Base-by-base conservation (phyloP, 257 asterid genomes). In the Nicotiana otophora region DNA sequence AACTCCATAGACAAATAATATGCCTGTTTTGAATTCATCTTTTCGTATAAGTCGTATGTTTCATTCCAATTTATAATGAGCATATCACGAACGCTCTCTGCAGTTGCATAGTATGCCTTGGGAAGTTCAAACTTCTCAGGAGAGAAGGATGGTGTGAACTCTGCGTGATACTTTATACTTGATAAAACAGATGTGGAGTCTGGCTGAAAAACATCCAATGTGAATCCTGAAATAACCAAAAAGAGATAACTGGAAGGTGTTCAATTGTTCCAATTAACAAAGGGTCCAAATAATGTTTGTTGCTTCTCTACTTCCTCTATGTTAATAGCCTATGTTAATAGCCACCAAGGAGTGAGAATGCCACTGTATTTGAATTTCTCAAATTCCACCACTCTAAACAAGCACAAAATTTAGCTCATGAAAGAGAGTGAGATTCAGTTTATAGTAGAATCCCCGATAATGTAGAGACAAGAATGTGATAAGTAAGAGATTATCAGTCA, bases 1-100 rank as follows among this genome's bases (percentile, higher is more conserved):
- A 94, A 94, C 74, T 92, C 98, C 96, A 94, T 94, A 1, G 98
- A 94, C 83, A 94, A 88, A 81, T 94, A 94, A 86, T 94, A 94
- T 30, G 98, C 96, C 87, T 94, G 98, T 86, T 94, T 94, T 8
- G 81, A 90, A 34, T 94, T 91, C 90, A 89, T 87, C 84, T 87
- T 89, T 80, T 91, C 97, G n/a, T 90, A 82, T 23, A 80, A 82
- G 16, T 91, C 90, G 63, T 92, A 87, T 4, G 97, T 91, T 26
- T 92, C 89, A 31, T 93, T 93, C 98, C 98, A 93, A 85, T 87
- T 92, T 23, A 62, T 68, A 66, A 92, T 92, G 82, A 93, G 91
- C 33, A 85, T 74, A 89, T 93, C 98, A 10, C 93, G 92, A 62
- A 93, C 92, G 85, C 97, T 92, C 77, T 90, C 94, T 60, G 98